These are phyloP conservation scores for Lodderomyces parapsilosis DNA, from an alignment of 1,139 yeast genomes.

Conservation along the genomic window DNA sequence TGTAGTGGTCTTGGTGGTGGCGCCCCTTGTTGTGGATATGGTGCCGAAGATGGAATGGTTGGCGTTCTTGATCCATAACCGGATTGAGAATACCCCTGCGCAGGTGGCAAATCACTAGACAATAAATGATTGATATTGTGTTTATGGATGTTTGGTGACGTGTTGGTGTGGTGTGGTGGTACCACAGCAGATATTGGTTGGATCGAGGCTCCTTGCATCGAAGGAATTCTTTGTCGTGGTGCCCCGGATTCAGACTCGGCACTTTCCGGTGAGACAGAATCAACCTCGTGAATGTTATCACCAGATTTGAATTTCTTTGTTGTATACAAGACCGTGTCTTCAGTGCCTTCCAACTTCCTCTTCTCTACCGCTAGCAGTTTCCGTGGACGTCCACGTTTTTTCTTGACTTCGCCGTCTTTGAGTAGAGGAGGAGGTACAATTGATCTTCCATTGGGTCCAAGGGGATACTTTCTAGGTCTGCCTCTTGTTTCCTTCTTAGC, in stretches of 20 bases:
- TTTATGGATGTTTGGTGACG: conserved; percentile 7
- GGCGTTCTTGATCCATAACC: conserved; percentile 5
- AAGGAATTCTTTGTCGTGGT: neutral
- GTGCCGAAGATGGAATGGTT: neutral
- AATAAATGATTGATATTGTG: conserved; percentile 15
- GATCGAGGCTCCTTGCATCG: neutral
- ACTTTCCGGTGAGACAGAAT: neutral
- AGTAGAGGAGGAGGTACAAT: neutral
- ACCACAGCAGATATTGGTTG: neutral
- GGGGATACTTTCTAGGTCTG: conserved; percentile 8
- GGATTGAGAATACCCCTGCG: neutral
- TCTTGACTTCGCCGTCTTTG: neutral
- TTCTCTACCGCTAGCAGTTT: neutral
- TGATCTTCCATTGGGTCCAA: neutral
- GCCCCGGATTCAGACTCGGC: neutral
- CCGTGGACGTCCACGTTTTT: neutral
- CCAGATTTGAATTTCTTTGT: neutral
- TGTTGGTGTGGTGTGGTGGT: neutral
- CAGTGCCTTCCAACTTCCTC: neutral
- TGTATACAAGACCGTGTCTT: neutral
- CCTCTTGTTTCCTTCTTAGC: conserved; percentile 15
- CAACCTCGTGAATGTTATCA: neutral
- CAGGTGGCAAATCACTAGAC: conserved; percentile 12
- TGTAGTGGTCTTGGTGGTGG: too few relatives aligned
- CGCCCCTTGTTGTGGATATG: neutral